Percentiles rank a stretch among this genome's conserved stretches.
Evolutionary conservation across 176 grass and related monocot species (phyloP).

Genomic region (Musa acuminata): DNA sequence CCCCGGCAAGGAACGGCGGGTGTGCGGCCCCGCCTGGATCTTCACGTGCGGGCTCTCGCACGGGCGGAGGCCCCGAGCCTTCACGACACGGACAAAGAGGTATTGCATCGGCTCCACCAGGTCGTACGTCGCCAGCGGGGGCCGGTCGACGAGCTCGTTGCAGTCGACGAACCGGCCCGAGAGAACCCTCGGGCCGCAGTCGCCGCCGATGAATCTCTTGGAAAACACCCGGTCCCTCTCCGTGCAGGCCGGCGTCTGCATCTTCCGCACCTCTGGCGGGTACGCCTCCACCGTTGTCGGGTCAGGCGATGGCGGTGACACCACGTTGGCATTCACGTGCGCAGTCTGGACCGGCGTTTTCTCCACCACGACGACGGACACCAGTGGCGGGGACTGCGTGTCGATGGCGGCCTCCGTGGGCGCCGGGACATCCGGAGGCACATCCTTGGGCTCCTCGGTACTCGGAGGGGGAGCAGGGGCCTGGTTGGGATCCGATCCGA

Average conservation of each 20-base stretch:
- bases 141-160: slow-evolving; percentile 42
- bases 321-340: slow-evolving; percentile 11
- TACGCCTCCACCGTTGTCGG: slow-evolving; percentile 35
- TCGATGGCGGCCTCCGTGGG: slow-evolving; percentile 67
- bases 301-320: slow-evolving; percentile 19
- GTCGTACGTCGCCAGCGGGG: slow-evolving; percentile 51
- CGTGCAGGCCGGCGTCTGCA: slow-evolving; percentile 43
- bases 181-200: slow-evolving; percentile 32
- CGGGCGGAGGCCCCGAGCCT: slow-evolving; percentile 54
- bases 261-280: slow-evolving; percentile 62
- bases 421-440: slow-evolving; percentile 31
- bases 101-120: slow-evolving; percentile 88
- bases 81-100: slow-evolving; percentile 73
- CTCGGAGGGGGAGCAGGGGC: slow-evolving; percentile 25
- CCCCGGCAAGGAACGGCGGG: slow-evolving; percentile 38
- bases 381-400: slow-evolving; percentile 48
- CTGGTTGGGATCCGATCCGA: slow-evolving; percentile 28
- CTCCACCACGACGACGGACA: slow-evolving; percentile 37
- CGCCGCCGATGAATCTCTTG: slow-evolving; percentile 17
- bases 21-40: slow-evolving; percentile 42
- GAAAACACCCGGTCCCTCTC: slow-evolving; percentile 30
- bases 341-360: slow-evolving; percentile 28
- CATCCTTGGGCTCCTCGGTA: slow-evolving; percentile 32
- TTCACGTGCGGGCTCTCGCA: slow-evolving; percentile 73
- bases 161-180: slow-evolving; percentile 51